Evolutionary conservation across 768 basidiomycete genomes (phyloP), one percentile per base, ranked within the genome.

Genomic region (Mycena vulgaris): DNA sequence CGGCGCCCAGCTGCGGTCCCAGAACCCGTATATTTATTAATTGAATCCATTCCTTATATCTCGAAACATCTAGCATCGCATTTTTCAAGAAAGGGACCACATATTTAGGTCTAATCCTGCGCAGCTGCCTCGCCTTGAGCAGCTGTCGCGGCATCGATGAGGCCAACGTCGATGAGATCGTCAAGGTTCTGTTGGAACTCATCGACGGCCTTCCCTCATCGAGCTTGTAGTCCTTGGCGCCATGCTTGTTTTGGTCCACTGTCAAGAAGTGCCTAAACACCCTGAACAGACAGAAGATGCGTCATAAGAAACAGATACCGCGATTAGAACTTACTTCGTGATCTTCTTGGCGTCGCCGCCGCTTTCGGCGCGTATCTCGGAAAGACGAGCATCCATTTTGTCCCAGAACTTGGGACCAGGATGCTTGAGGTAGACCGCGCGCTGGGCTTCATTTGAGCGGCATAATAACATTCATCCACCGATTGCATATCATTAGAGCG

Each of bases 401-500:
- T 52, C 62, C 62, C 62, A 63, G 30, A 53, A 63, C 21, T 55
- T 52, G n/a, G 49, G 25, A 19, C 51, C 39, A 13, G 51, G 25
- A 16, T 42, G 17, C 28, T 53, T 30, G 3, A 63, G 21, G 35
- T 52, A 60, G 28, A 52, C 27, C 16, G 35, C 23, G 27, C 61
- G 37, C 61, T 63, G 37, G 17, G n/a, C n/a, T n/a, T n/a, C n/a
- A n/a, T n/a, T n/a, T n/a, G n/a, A n/a, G n/a, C n/a, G n/a, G n/a
- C n/a, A n/a, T n/a, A n/a, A n/a, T n/a, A 47, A 59, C 17, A 6
- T 40, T 25, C 6, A 25, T 39, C 23, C 7, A 17, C n/a, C 2
- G n/a, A 40, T 28, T n/a, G 16, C 74, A 14, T 53, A 75, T 75
- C 67, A 77, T 42, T 28, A 77, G 68, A 1, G 76, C 74, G 25